A percentile compares a stretch with the other conserved stretches of the same genome.
Evolutionary conservation across 2,329 filamentous ascomycete genomes (phyloP).

Genomic region (Emericellopsis cladophorae): DNA sequence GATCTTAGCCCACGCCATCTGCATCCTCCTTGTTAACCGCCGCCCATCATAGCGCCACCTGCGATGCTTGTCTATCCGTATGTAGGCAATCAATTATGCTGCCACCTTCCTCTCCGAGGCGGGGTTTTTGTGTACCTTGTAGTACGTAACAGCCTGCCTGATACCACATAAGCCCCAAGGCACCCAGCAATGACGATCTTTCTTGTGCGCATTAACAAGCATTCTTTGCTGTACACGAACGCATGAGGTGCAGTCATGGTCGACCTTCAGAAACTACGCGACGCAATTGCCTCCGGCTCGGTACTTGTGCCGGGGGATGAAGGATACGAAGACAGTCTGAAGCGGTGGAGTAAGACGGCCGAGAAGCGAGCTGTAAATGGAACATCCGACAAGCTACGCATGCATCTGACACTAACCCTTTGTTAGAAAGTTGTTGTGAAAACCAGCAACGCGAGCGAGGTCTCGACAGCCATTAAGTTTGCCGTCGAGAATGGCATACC

Average conservation of each 20-base stretch:
- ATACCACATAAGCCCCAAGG: no score
- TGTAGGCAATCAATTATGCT: no score
- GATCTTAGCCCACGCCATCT: no score
- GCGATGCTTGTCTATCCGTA: no score
- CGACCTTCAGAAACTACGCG: background rate
- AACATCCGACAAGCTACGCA: background rate
- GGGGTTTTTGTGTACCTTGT: no score
- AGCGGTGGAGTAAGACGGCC: background rate
- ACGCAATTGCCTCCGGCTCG: background rate
- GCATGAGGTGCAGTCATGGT: background rate
- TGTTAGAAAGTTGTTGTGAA: background rate
- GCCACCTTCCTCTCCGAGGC: no score
- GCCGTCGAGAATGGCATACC: slow-evolving; percentile 28
- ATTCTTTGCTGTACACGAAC: no score
- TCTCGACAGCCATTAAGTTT: slow-evolving; percentile 12
- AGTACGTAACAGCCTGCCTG: no score
- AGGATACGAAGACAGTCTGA: slow-evolving; percentile 1
- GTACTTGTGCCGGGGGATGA: background rate
- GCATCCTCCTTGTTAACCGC: no score
- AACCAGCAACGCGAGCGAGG: background rate
- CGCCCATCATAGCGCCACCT: no score
- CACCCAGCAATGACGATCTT: no score
- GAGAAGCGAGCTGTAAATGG: background rate
- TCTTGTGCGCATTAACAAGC: no score
- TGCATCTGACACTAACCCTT: background rate